A percentile compares a stretch with the other conserved stretches of the same genome.
Conservation (phyloP, 257 asterid species). For the Cynanchum wilfordii region DNA sequence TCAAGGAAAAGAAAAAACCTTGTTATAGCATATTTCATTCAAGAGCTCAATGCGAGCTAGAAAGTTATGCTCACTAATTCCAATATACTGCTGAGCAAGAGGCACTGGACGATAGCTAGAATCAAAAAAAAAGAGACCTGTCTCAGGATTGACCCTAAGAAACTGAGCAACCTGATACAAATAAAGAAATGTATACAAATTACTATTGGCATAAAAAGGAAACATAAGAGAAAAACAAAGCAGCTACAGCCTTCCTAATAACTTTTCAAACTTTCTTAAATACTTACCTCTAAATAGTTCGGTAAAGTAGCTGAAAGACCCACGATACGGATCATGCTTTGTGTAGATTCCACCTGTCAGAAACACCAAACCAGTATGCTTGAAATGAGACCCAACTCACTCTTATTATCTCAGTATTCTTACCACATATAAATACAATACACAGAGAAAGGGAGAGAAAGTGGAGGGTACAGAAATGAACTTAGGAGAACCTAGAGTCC, state of each 20-base stretch:
- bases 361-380: constrained; percentile 20
- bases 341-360: constrained; percentile 94
- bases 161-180: constrained; percentile 78
- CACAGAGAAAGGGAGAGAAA: neutral
- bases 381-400: constrained; percentile 9
- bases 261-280: neutral
- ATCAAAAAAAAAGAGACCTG: constrained; percentile 91
- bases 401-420: neutral
- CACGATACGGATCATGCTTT: constrained; percentile 95
- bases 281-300: constrained; percentile 80
- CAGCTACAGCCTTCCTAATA: neutral
- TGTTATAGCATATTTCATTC: constrained; percentile 86
- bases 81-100: constrained; percentile 93
- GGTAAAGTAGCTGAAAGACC: constrained; percentile 99
- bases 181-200: neutral
- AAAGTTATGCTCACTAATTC: constrained; percentile 76
- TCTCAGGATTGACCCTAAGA: constrained; percentile 87
- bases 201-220: constrained; percentile 20
- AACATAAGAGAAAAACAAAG: neutral
- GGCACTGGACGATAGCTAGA: constrained; percentile 98
- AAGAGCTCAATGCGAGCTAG: constrained; percentile 72
- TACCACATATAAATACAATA: neutral
- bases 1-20: constrained; percentile 42
- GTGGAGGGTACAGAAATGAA: neutral
- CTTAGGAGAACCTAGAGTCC: neutral